phyloP scores from a whole-genome alignment of 2,329 filamentous ascomycete genomes.

The Paecilomyces fulvus region DNA sequence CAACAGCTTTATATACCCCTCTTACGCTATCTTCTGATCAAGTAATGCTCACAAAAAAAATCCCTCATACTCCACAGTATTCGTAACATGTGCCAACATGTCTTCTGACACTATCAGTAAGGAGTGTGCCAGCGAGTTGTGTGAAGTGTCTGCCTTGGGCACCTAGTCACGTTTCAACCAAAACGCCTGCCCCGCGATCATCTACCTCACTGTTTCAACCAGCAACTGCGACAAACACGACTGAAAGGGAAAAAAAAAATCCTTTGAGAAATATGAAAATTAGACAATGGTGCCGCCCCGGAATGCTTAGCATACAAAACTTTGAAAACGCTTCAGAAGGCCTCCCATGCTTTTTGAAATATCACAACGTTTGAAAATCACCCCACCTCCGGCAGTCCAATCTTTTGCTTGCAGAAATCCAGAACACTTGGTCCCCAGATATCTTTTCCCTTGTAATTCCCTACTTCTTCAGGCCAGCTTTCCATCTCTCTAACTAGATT shows the following conservation, averaged over 20 bases:
- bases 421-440: slow-evolving; percentile 35
- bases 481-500: slow-evolving; percentile 37
- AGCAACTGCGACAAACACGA: neutral
- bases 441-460: slow-evolving; percentile 37
- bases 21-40: no score
- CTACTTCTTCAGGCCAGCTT: slow-evolving; percentile 39
- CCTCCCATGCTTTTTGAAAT: neutral
- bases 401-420: slow-evolving; percentile 23
- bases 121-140: neutral
- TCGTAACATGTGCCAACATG: neutral
- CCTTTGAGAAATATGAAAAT: neutral
- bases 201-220: neutral
- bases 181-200: neutral
- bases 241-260: neutral
- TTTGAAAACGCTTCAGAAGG: neutral
- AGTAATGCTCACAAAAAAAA: neutral
- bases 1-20: no score
- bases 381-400: slow-evolving; percentile 8
- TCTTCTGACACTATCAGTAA: neutral
- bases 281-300: neutral
- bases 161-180: neutral
- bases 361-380: neutral
- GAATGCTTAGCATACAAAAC: neutral
- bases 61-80: neutral
- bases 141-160: neutral